A percentile compares a stretch with the other conserved stretches of the same genome.
Evolutionary conservation across 495 filamentous ascomycete genomes (phyloP).

Genomic region (Tuber umbilicatum): DNA sequence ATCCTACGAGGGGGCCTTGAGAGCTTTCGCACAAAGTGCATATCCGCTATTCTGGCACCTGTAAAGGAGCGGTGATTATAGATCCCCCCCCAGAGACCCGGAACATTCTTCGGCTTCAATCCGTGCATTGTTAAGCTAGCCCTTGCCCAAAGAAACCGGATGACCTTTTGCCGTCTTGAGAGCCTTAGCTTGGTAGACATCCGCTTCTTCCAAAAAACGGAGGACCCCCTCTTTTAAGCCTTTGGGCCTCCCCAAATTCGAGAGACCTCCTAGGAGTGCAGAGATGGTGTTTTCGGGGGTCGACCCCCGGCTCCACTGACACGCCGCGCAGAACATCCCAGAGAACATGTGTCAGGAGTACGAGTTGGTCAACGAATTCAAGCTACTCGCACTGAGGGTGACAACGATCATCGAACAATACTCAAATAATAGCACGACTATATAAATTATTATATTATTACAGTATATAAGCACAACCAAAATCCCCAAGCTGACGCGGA

Average conservation of each 20-base stretch:
- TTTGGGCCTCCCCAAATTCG: constrained; percentile 29
- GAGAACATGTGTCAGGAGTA: too few relatives aligned
- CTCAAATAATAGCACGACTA: too few relatives aligned
- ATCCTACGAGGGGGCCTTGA: constrained; percentile 29
- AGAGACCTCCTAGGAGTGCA: constrained; percentile 43
- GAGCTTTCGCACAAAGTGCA: constrained; percentile 45
- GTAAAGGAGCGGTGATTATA: neutral
- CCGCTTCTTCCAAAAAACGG: constrained; percentile 46
- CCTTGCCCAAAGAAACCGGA: neutral
- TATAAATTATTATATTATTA: neutral
- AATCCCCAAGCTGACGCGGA: constrained; percentile 1
- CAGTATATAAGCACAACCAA: neutral
- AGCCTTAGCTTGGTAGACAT: constrained; percentile 46
- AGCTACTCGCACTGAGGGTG: neutral
- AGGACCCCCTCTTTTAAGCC: constrained; percentile 45
- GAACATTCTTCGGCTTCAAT: constrained; percentile 36
- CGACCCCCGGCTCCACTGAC: constrained; percentile 21
- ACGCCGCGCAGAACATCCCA: neutral
- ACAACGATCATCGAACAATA: neutral
- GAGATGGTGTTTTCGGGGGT: constrained; percentile 42
- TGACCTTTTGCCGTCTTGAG: too few relatives aligned
- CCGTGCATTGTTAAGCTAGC: neutral
- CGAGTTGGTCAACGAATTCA: constrained; percentile 15
- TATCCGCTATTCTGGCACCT: constrained; percentile 48
- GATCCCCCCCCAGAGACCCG: too few relatives aligned